Evolutionary conservation across 2,329 filamentous ascomycete genomes (phyloP).

Genomic region (Botrytis hyacinthi): DNA sequence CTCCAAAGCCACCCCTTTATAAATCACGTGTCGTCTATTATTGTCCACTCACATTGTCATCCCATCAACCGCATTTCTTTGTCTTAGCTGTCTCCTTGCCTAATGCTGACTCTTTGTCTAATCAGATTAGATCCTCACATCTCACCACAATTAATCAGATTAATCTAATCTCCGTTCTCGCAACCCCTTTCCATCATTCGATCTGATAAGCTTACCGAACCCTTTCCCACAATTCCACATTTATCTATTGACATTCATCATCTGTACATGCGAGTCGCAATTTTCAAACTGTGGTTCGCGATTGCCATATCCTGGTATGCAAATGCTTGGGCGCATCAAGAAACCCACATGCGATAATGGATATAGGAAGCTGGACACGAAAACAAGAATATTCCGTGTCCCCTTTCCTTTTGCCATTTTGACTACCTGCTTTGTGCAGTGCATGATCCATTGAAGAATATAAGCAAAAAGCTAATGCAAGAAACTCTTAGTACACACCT

Average conservation of each 20-base stretch:
- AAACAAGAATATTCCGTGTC: background rate
- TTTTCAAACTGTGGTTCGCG: background rate
- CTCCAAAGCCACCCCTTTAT: background rate
- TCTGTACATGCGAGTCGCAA: background rate
- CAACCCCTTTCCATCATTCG: background rate
- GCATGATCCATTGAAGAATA: background rate
- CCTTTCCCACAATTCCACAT: background rate
- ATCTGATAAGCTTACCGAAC: background rate
- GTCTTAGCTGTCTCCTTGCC: background rate
- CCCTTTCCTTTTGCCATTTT: background rate
- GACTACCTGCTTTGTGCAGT: background rate
- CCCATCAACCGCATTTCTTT: background rate
- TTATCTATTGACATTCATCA: background rate
- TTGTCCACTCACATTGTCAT: background rate
- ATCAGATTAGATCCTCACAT: constrained; percentile 1
- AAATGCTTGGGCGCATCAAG: background rate
- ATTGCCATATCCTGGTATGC: background rate
- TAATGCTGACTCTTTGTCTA: background rate
- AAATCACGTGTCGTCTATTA: background rate
- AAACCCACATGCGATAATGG: background rate
- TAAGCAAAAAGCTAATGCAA: background rate
- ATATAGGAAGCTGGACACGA: background rate
- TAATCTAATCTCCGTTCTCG: background rate
- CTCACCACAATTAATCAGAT: background rate
- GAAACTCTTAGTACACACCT: background rate